Evolutionary conservation across 2,329 filamentous ascomycete genomes (phyloP).

Genomic region (Penicillium sp.): DNA sequence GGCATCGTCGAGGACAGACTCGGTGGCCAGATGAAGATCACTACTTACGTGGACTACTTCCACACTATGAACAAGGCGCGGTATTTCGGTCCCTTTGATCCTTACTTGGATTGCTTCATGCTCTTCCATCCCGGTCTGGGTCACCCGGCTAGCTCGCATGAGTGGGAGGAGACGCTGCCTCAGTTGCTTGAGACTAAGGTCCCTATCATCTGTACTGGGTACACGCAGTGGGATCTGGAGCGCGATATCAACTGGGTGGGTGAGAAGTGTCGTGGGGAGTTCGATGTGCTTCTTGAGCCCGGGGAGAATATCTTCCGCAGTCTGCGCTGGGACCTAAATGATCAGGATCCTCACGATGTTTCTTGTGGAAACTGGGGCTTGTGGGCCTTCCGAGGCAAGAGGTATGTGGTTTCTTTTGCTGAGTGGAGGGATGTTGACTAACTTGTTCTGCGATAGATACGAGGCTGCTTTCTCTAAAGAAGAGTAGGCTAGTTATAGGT

Average conservation of each 20-base stretch:
- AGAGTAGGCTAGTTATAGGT: constrained; percentile 1
- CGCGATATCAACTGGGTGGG: constrained; percentile 87
- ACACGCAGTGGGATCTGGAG: constrained; percentile 93
- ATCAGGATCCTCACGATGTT: constrained; percentile 88
- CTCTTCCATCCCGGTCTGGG: constrained; percentile 96
- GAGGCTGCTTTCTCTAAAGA: constrained; percentile 37
- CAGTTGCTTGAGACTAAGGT: constrained; percentile 91
- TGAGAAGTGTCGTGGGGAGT: constrained; percentile 81
- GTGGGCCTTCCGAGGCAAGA: constrained; percentile 96
- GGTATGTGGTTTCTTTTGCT: constrained; percentile 57
- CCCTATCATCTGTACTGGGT: constrained; percentile 90
- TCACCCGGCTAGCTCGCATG: constrained; percentile 86
- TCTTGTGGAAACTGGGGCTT: constrained; percentile 96
- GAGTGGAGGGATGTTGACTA: not conserved
- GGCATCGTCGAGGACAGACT: constrained; percentile 91
- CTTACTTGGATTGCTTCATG: constrained; percentile 97
- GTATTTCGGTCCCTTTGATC: constrained; percentile 90
- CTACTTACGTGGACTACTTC: constrained; percentile 96
- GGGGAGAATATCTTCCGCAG: constrained; percentile 94
- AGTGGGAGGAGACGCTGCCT: constrained; percentile 90
- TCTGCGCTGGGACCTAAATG: constrained; percentile 93
- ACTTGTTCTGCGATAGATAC: constrained; percentile 29
- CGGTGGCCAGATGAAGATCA: constrained; percentile 88
- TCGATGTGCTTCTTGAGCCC: constrained; percentile 86
- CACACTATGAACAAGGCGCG: constrained; percentile 91